A percentile compares a stretch with the other conserved stretches of the same genome.
Evolutionary conservation across 495 filamentous ascomycete genomes (phyloP).

Genomic region (Aspergillus sclerotioniger): DNA sequence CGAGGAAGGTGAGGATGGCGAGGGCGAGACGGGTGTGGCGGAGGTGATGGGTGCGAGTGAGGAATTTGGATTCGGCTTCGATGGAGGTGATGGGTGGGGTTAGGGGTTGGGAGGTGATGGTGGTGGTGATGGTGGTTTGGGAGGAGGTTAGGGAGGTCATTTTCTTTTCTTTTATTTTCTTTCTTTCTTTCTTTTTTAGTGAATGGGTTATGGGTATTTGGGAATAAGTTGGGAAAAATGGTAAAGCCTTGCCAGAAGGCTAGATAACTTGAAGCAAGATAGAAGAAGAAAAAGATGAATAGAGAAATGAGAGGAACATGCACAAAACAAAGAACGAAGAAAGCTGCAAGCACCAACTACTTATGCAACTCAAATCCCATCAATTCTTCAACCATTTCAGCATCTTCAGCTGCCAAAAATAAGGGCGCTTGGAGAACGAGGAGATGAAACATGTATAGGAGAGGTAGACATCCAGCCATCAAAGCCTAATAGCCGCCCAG

Average conservation of each 20-base stretch:
- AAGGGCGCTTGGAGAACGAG: not conserved
- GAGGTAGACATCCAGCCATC: not conserved
- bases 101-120: conserved; percentile 16
- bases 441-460: not conserved
- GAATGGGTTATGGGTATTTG: not conserved
- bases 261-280: conserved; percentile 1
- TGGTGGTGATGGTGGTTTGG: not conserved
- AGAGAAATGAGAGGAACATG: conserved; percentile 2
- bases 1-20: conserved; percentile 30
- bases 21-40: conserved; percentile 40
- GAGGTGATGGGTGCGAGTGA: conserved; percentile 35
- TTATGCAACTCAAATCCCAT: not conserved
- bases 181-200: too few relatives aligned
- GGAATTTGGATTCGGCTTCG: conserved; percentile 38
- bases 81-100: conserved; percentile 28
- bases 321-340: not conserved
- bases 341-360: not conserved
- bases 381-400: not conserved
- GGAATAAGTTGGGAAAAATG: not conserved
- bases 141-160: not conserved
- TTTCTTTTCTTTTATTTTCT: not conserved
- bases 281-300: conserved; percentile 5
- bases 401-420: not conserved
- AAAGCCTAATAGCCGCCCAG: conserved; percentile 15
- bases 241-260: conserved; percentile 20